Evolutionary conservation across 768 basidiomycete genomes (phyloP).

Genomic region (Leccinum sublutescens): DNA sequence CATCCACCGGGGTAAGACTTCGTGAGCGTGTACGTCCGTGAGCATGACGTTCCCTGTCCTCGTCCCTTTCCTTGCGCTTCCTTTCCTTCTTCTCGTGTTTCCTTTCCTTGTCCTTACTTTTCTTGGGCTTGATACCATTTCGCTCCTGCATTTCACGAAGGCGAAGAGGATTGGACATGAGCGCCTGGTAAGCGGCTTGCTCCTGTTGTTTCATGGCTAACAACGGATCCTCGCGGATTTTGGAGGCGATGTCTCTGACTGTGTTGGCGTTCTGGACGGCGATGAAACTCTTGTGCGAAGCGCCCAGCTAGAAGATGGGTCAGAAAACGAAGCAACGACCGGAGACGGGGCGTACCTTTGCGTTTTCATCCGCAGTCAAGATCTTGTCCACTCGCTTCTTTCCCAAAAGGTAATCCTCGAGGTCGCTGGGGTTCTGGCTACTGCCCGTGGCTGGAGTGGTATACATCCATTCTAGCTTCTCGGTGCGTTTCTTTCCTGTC

Average conservation of each 20-base stretch:
- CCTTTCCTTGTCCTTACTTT: constrained; percentile 65
- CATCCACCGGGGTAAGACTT: constrained; percentile 30
- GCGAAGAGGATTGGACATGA: constrained; percentile 84
- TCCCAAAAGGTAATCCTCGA: constrained; percentile 95
- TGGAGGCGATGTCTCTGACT: constrained; percentile 82
- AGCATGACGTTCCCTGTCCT: constrained; percentile 32
- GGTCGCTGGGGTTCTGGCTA: constrained; percentile 80
- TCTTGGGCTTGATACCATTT: constrained; percentile 79
- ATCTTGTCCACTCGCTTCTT: constrained; percentile 99
- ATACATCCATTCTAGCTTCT: constrained; percentile 99
- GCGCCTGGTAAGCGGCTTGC: constrained; percentile 84
- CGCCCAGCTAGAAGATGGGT: constrained; percentile 58
- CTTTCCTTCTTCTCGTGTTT: constrained; percentile 50
- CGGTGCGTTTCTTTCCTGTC: constrained; percentile 90
- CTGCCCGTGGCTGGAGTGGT: constrained; percentile 94
- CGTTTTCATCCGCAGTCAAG: constrained; percentile 87
- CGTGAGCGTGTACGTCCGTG: constrained; percentile 32
- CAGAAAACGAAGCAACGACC: neutral
- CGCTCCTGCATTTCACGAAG: constrained; percentile 78
- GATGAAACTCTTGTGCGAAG: constrained; percentile 89
- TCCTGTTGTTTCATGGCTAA: constrained; percentile 99
- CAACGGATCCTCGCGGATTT: constrained; percentile 95
- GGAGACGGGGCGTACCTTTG: constrained; percentile 53
- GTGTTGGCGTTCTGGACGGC: constrained; percentile 94
- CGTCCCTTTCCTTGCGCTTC: constrained; percentile 28